Base-by-base conservation (phyloP, 495 filamentous ascomycete species). In the Bacidia gigantensis region DNA sequence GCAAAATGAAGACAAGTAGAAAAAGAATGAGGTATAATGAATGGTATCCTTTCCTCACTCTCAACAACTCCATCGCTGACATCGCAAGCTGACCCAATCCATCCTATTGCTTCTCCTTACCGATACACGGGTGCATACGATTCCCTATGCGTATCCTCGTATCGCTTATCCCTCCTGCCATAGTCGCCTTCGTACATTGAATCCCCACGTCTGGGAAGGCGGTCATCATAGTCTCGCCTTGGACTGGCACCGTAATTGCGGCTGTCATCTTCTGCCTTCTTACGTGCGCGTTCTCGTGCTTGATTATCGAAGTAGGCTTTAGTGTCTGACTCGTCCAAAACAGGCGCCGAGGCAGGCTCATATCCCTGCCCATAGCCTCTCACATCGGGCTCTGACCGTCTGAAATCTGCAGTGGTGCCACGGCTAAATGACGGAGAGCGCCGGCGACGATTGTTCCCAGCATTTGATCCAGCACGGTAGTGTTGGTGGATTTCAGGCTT, bases 381-480 rank as follows among this genome's bases (percentile, higher is more conserved):
- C 11, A 60, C 14, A 25, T 62, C 58, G 40, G 54, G 38, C 20
- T 62, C 60, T 48, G 60, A 60, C n/a, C 52, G 57, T 24, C 57
- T 46, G 50, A 52, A 59, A 39, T 56, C 58, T 7, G 54, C 48
- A 11, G 49, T 32, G 17, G 17, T 46, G 22, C 50, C 50, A 3
- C 51, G 53, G 38, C 57, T 59, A 41, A 62, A 57, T 0, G 60
- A 62, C 22, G 60, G 60, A 24, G 60, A 63, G 21, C 61, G 57
- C 10, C 43, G 55, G 21, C 55, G 61, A 12, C 32, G 47, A 21
- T n/a, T 38, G 14, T 50, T 50, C 11, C 20, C 32, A 1, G 53
- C 32, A 24, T 58, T 60, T 42, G 48, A 54, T 0, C 53, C 25
- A 17, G 46, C 41, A 11, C 60, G 60, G 38, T 60, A 54, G 23